Percentiles rank a stretch among this genome's conserved stretches.
Conservation (phyloP, 768 basidiomycete species). For the Steccherinum ochraceum region DNA sequence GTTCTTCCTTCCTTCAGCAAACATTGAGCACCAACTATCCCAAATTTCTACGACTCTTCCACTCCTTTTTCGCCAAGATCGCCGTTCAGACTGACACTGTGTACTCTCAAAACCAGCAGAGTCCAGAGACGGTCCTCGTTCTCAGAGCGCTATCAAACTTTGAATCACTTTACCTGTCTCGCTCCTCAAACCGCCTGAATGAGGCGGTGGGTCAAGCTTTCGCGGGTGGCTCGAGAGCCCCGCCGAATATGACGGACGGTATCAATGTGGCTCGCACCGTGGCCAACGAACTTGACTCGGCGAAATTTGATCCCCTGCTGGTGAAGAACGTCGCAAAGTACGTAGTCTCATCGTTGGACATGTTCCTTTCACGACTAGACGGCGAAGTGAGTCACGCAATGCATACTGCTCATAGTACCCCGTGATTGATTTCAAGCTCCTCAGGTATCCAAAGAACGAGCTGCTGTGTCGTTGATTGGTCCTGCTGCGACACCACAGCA, state of each 20-base stretch:
- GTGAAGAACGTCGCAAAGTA: conserved; percentile 75
- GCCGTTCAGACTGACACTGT: conserved; percentile 93
- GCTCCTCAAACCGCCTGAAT: conserved; percentile 76
- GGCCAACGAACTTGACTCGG: conserved; percentile 89
- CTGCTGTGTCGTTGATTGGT: conserved; percentile 68
- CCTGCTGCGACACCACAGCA: conserved; percentile 78
- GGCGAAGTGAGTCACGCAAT: conserved; percentile 51
- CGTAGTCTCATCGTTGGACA: conserved; percentile 63
- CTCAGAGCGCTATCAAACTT: conserved; percentile 79
- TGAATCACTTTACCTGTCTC: conserved; percentile 84
- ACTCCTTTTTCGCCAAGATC: conserved; percentile 95
- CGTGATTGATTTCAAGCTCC: too few relatives aligned
- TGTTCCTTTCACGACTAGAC: conserved; percentile 57
- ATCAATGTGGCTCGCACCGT: conserved; percentile 68
- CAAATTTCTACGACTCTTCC: conserved; percentile 81
- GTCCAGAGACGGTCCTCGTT: conserved; percentile 88
- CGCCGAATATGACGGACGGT: conserved; percentile 74
- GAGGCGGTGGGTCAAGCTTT: conserved; percentile 78
- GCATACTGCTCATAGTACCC: not conserved
- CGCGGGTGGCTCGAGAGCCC: conserved; percentile 58
- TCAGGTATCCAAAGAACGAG: conserved; percentile 72
- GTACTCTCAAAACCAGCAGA: conserved; percentile 80
- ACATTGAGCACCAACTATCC: conserved; percentile 85
- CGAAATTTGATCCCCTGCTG: conserved; percentile 87
- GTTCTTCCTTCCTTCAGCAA: conserved; percentile 93